Base-by-base conservation (phyloP, 148 eudicot genomes). In the Amaranthus palmeri region DNA sequence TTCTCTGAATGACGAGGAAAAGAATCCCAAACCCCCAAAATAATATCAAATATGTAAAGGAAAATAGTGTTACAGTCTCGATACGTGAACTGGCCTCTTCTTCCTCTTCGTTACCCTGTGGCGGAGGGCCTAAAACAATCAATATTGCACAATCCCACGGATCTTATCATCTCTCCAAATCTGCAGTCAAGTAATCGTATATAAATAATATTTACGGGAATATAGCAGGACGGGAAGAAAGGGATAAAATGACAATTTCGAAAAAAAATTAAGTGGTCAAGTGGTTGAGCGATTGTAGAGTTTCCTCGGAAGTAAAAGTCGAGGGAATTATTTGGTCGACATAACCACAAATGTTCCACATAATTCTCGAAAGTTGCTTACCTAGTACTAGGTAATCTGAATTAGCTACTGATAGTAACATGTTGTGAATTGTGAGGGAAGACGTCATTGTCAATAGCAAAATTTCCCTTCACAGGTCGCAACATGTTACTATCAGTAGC, bases 81-180 rank as follows among this genome's bases (percentile, higher is more conserved):
- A 59, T 78, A 57, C 54, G 46, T 64, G 72, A 36, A 63, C 74
- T 44, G 56, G 64, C 77, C 74, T 71, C 72, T 67, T 48, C 61
- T 41, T 25, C 59, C 5, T 57, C 54, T 40, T 70, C 79, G 69
- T 80, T 43, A 79, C 72, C 76, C 72, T 73, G 81, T 80, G 14
- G 86, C 74, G 0, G 88, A 74, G 58, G 97, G 97, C 81, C 82
- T 84, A 76, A 91, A 91, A 87, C 97, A 91, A 73, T 85, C 93
- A 12, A 87, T 88, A 84, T 91, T 88, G 90, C 97, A 91, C 72
- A 91, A 79, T 54, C 83, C 82, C 41, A 86, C 97, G 0, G 93
- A 91, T 72, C 82, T 85, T 75, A 91, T 84, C 87, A 91, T 91
- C 60, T 77, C 93, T 80, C 93, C 93, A 77, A 91, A 87, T 72